phyloP scores from a whole-genome alignment of 805 yeast species.

The Cyberlindnera meyerae region DNA sequence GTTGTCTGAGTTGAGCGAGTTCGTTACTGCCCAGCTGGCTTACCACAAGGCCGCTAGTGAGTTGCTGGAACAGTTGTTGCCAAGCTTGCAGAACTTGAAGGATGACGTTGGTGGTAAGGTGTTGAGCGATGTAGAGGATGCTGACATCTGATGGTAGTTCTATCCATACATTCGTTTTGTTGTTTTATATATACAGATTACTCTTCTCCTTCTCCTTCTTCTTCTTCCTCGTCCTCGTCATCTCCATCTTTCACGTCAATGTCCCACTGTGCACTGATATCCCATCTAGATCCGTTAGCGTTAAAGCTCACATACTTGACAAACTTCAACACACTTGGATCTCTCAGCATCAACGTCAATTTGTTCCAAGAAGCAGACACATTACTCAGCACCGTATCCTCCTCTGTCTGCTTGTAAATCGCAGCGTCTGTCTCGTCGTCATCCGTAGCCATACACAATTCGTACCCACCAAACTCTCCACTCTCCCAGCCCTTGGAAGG shows the following conservation, averaged over 20 bases:
- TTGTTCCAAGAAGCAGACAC: conserved; percentile 82
- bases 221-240: conserved; percentile 24
- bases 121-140: conserved; percentile 24
- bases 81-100: conserved; percentile 56
- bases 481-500: conserved; percentile 80
- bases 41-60: conserved; percentile 74
- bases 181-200: conserved; percentile 3
- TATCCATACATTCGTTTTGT: not conserved
- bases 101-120: conserved; percentile 39
- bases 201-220: not conserved
- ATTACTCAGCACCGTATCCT: conserved; percentile 73
- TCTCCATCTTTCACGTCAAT: conserved; percentile 44
- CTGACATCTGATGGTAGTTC: conserved; percentile 11
- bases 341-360: conserved; percentile 72
- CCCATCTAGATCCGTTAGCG: conserved; percentile 94
- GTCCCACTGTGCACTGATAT: conserved; percentile 75
- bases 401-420: conserved; percentile 51
- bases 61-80: conserved; percentile 57
- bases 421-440: conserved; percentile 74
- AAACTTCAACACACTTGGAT: conserved; percentile 82
- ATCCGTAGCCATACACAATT: conserved; percentile 70
- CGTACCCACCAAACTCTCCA: conserved; percentile 95
- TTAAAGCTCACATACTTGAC: conserved; percentile 85
- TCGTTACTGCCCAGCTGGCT: conserved; percentile 74
- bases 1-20: conserved; percentile 58